These are phyloP conservation scores for Escallonia herrerae DNA, from an alignment of 129 eudicot species.

Conservation along the genomic window DNA sequence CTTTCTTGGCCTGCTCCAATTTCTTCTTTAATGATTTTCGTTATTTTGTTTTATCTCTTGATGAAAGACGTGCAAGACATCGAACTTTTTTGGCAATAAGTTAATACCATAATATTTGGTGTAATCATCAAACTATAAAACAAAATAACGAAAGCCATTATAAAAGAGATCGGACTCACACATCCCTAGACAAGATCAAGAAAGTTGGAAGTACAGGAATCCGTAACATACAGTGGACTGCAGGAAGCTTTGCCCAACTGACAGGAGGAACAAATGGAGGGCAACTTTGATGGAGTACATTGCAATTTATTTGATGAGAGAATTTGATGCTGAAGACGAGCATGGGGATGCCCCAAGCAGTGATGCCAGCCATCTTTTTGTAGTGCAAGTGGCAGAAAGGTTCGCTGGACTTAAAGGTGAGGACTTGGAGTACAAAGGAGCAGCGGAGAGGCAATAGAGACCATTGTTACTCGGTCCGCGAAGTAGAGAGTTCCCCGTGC, in stretches of 20 bases:
- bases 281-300: background rate
- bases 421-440: background rate
- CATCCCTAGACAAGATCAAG: background rate
- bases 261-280: background rate
- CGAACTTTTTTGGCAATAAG: background rate
- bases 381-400: no score
- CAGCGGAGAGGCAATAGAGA: background rate
- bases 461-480: background rate
- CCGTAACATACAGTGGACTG: background rate
- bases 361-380: background rate
- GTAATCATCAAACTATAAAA: background rate
- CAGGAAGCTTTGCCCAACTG: background rate
- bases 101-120: background rate
- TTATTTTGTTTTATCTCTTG: no score
- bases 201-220: background rate
- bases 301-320: background rate
- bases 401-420: background rate
- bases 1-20: no score
- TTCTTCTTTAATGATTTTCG: no score
- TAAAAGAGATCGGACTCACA: background rate
- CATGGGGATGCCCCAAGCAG: background rate
- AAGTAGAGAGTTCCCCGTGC: background rate
- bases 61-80: background rate
- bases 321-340: background rate
- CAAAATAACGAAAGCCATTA: background rate